Evolutionary conservation across 2,329 filamentous ascomycete species (phyloP).

Genomic region (Aspergillus sp.): DNA sequence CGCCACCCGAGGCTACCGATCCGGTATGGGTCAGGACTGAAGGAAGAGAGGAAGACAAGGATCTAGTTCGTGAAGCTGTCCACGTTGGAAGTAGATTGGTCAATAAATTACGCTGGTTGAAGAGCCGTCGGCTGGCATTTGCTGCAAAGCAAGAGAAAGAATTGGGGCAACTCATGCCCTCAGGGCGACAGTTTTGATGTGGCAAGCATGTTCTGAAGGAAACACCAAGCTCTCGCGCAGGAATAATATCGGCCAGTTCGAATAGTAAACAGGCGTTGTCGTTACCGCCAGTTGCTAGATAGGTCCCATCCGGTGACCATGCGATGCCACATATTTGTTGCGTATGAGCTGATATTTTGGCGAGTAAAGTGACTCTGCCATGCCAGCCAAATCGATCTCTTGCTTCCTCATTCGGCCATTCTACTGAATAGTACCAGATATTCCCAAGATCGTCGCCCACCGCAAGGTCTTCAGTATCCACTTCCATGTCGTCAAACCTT

Average conservation of each 20-base stretch:
- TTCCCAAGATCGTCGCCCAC: slow-evolving; percentile 81
- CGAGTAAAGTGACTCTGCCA: slow-evolving; percentile 74
- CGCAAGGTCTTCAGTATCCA: slow-evolving; percentile 77
- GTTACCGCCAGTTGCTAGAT: slow-evolving; percentile 87
- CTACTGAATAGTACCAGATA: slow-evolving; percentile 84
- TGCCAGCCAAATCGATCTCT: slow-evolving; percentile 72
- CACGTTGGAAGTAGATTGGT: slow-evolving; percentile 29
- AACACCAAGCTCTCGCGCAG: slow-evolving; percentile 15
- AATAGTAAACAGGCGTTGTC: slow-evolving; percentile 88
- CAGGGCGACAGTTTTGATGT: slow-evolving; percentile 12
- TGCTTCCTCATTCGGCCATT: slow-evolving; percentile 65
- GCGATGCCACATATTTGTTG: slow-evolving; percentile 93
- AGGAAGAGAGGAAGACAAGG: slow-evolving; percentile 21
- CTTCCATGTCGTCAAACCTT: slow-evolving; percentile 48
- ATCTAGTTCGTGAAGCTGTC: slow-evolving; percentile 19
- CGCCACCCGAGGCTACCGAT: slow-evolving; percentile 30
- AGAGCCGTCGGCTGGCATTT: slow-evolving; percentile 20
- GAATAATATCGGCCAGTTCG: slow-evolving; percentile 60
- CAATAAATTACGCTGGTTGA: slow-evolving; percentile 23
- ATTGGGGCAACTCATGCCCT: slow-evolving; percentile 14
- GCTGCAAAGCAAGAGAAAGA: slow-evolving; percentile 24
- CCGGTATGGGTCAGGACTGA: slow-evolving; percentile 26
- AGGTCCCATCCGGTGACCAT: slow-evolving; percentile 74
- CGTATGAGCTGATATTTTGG: slow-evolving; percentile 73
- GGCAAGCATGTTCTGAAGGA: slow-evolving; percentile 10